These are phyloP conservation scores for Cymbopogon flexuosus DNA, from an alignment of 202 grass and related monocot species.

Conservation along the genomic window DNA sequence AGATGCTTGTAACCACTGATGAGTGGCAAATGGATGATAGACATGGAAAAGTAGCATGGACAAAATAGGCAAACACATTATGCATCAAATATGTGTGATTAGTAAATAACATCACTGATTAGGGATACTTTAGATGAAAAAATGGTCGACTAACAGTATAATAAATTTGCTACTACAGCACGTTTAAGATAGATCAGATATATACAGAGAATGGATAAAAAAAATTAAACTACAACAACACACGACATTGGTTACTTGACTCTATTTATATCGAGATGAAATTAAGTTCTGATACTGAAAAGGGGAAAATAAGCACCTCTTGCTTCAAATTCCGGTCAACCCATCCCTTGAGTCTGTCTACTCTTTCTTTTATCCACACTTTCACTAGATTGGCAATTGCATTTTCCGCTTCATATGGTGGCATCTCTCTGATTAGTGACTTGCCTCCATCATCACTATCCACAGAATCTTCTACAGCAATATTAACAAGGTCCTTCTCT, in stretches of 20 bases:
- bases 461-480: conserved; percentile 96
- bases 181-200: conserved; percentile 13
- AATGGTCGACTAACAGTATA: neutral
- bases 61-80: conserved; percentile 13
- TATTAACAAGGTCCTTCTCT: conserved; percentile 90
- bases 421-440: conserved; percentile 95
- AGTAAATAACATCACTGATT: neutral
- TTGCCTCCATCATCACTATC: conserved; percentile 99
- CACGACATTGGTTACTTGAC: neutral
- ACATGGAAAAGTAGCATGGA: conserved; percentile 13
- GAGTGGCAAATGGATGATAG: neutral
- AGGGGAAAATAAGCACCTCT: conserved; percentile 57
- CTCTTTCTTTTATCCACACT: conserved; percentile 75
- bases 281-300: conserved; percentile 22
- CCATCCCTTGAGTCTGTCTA: conserved; percentile 85
- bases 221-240: conserved; percentile 13
- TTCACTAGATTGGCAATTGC: conserved; percentile 87
- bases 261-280: conserved; percentile 13
- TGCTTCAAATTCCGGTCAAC: conserved; percentile 79
- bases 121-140: neutral
- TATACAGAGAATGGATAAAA: conserved; percentile 14
- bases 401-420: conserved; percentile 90
- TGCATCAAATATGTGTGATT: neutral
- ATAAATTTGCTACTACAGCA: neutral
- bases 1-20: conserved; percentile 12